Base-by-base conservation (phyloP, 2,329 filamentous ascomycete species). In the Rutstroemia sydowiana region DNA sequence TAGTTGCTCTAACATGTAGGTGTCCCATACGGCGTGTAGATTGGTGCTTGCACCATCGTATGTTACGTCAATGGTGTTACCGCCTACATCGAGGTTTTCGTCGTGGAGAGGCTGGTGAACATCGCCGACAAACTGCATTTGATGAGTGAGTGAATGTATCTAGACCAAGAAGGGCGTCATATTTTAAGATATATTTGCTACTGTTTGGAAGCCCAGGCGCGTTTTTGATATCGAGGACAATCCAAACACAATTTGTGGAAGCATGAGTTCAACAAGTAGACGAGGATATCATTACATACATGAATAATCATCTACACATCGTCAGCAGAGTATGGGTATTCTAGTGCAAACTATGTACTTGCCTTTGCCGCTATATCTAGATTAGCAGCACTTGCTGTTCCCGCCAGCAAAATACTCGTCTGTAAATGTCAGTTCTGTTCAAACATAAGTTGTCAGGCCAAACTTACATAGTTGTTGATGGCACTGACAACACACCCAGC, bases 31-130 rank as follows among this genome's bases (percentile, higher is more conserved):
- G 52, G 83, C 75, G 63, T 89, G 85, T 45, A 89, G 72, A 63
- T 89, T 88, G 6, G 58, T 62, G 53, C 76, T 72, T 14, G 70
- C 66, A 2, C 75, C 75, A 23, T 81, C 73, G 68, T 82, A 88
- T 8, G 70, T 71, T 2, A 88, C 85, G 11, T 73, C 65, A 57
- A 88, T 84, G 14, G 76, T 76, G 60, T 89, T 89, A 0, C 85
- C 85, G 48, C 85, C 85, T 34, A 77, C 71, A 2, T 75, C 73
- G 9, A 84, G 77, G 52, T 84, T 74, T 67, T 85, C 82, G 51
- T 78, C 78, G 64, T 86, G 82, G 53, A 86, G 70, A 20, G 82
- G 82, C 69, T 86, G 81, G 65, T 86, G 81, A 54, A 86, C 77
- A 65, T 87, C 84, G 52, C 81, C 81, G 13, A 64, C 23, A 47